These are phyloP conservation scores for Monosporascus sp. DNA, from an alignment of 2,329 filamentous ascomycete species.

Conservation along the genomic window DNA sequence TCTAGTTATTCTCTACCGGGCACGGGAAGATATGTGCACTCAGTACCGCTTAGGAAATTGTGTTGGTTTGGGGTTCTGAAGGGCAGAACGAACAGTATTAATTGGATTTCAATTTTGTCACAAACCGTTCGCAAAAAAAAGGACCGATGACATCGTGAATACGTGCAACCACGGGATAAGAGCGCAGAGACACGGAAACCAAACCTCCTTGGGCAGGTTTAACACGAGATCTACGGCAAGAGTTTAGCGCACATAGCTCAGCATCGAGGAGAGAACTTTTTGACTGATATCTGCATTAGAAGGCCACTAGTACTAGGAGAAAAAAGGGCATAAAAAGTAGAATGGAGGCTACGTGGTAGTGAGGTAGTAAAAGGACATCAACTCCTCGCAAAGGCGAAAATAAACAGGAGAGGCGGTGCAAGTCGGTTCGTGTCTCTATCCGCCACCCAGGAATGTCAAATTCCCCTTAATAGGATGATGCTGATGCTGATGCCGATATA, in stretches of 20 bases:
- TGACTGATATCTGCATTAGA: conserved; percentile 60
- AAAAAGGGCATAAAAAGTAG: conserved; percentile 33
- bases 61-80: no score
- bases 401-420: conserved; percentile 16
- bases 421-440: conserved; percentile 10
- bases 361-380: conserved; percentile 22
- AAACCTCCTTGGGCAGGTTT: no score
- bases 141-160: no score
- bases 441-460: conserved; percentile 12
- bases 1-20: no score
- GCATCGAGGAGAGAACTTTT: conserved; percentile 23
- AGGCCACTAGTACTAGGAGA: conserved; percentile 52
- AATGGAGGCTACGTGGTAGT: conserved; percentile 23
- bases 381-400: conserved; percentile 21
- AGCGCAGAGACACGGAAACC: no score
- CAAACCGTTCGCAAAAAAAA: no score
- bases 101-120: no score
- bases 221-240: no score
- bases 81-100: no score
- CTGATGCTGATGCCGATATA: not conserved
- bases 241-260: not conserved
- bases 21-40: no score
- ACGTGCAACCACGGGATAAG: no score
- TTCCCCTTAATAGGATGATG: conserved; percentile 2
- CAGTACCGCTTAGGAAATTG: no score